Conservation (phyloP, 2,329 filamentous ascomycete genomes). For the Colletotrichum viniferum region DNA sequence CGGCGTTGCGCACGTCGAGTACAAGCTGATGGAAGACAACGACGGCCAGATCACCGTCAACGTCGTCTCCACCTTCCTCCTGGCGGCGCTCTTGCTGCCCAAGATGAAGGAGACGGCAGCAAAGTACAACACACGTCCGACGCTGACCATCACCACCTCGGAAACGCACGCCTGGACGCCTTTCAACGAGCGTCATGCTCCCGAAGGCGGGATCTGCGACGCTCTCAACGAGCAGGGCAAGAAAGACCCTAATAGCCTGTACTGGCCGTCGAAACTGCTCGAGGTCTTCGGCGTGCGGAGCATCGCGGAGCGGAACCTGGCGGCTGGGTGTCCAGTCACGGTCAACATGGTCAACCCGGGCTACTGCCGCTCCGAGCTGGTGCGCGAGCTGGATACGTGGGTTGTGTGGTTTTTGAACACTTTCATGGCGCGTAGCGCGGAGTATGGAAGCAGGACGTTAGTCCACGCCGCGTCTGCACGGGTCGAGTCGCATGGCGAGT, state of each 20-base stretch:
- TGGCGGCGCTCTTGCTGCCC: slow-evolving; percentile 54
- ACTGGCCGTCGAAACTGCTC: slow-evolving; percentile 35
- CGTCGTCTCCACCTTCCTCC: slow-evolving; percentile 55
- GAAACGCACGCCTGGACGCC: slow-evolving; percentile 28
- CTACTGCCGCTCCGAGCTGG: slow-evolving; percentile 52
- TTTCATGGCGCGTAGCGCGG: slow-evolving; percentile 45
- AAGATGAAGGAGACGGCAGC: slow-evolving; percentile 47
- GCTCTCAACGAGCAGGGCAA: slow-evolving; percentile 28
- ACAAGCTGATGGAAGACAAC: slow-evolving; percentile 42
- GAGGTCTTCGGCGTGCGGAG: slow-evolving; percentile 29
- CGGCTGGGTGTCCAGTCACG: slow-evolving; percentile 37
- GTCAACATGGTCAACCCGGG: slow-evolving; percentile 59
- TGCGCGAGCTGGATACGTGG: slow-evolving; percentile 34
- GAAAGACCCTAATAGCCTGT: slow-evolving; percentile 22
- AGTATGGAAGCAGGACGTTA: slow-evolving; percentile 51
- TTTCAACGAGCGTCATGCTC: slow-evolving; percentile 30
- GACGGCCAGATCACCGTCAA: slow-evolving; percentile 58
- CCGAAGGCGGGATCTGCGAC: slow-evolving; percentile 31
- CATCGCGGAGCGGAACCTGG: slow-evolving; percentile 21
- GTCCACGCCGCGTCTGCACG: slow-evolving; percentile 41
- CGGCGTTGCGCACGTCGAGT: slow-evolving; percentile 40
- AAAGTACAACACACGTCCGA: slow-evolving; percentile 23
- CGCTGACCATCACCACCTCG: slow-evolving; percentile 31
- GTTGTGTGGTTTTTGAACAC: slow-evolving; percentile 30
- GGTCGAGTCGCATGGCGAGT: slow-evolving; percentile 48